phyloP scores from a whole-genome alignment of 1,139 yeast genomes.

The Hansenula sp. region DNA sequence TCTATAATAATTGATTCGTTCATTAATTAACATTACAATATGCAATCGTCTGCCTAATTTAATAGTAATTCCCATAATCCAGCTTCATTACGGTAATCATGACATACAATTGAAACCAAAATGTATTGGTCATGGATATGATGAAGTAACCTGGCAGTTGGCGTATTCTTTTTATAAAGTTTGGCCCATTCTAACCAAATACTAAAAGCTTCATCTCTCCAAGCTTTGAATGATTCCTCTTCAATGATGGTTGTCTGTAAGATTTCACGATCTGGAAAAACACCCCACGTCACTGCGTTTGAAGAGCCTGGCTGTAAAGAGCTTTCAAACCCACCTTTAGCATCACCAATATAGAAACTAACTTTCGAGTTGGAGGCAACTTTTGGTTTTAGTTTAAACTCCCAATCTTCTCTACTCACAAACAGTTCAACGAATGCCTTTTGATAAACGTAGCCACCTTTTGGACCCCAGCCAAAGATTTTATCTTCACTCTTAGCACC shows the following conservation, averaged over 20 bases:
- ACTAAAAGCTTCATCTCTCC: constrained; percentile 95
- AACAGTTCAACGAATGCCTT: constrained; percentile 92
- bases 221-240: constrained; percentile 80
- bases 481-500: constrained; percentile 74
- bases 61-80: constrained; percentile 75
- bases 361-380: constrained; percentile 45
- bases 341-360: constrained; percentile 72
- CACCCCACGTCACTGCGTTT: constrained; percentile 95
- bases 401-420: constrained; percentile 70
- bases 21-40: not conserved
- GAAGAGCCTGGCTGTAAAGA: constrained; percentile 51
- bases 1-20: no score
- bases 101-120: constrained; percentile 81
- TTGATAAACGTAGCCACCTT: constrained; percentile 84
- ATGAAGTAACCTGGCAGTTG: constrained; percentile 57
- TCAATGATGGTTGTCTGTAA: constrained; percentile 94
- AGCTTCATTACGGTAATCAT: constrained; percentile 70
- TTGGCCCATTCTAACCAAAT: constrained; percentile 93
- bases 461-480: constrained; percentile 96
- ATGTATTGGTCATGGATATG: constrained; percentile 59
- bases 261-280: constrained; percentile 88
- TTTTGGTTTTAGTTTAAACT: constrained; percentile 44
- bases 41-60: constrained; percentile 6
- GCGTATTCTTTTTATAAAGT: constrained; percentile 47
- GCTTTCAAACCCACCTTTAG: constrained; percentile 52